These are phyloP conservation scores for Phytophthora nicotianae DNA, from an alignment of 352 stramenopile genomes.

Conservation along the genomic window DNA sequence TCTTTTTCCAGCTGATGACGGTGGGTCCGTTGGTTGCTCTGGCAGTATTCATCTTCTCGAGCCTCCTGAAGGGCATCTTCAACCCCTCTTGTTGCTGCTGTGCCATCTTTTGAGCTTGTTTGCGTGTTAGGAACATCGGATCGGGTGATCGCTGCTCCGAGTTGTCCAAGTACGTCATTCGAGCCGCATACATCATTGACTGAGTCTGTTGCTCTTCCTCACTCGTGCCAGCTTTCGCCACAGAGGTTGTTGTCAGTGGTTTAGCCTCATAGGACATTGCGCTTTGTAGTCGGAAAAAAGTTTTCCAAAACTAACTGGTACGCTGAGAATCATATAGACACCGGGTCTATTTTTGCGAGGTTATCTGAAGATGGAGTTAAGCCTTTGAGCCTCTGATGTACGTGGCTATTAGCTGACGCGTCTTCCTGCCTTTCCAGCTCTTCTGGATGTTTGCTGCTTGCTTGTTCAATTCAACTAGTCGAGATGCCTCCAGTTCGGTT, in stretches of 20 bases:
- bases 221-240: constrained; percentile 17
- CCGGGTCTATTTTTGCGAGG: constrained; percentile 16
- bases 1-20: constrained; percentile 47
- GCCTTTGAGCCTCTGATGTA: constrained; percentile 38
- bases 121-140: constrained; percentile 75
- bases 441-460: constrained; percentile 59
- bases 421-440: constrained; percentile 58
- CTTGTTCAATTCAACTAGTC: constrained; percentile 35
- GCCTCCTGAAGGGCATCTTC: constrained; percentile 47
- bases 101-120: constrained; percentile 73
- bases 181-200: constrained; percentile 80
- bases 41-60: constrained; percentile 43
- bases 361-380: neutral
- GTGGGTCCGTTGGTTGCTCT: constrained; percentile 23
- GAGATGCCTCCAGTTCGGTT: constrained; percentile 46
- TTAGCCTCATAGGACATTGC: constrained; percentile 20
- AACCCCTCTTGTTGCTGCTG: constrained; percentile 53
- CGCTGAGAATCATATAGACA: neutral
- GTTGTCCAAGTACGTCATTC: constrained; percentile 77
- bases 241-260: constrained; percentile 15
- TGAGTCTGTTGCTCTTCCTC: constrained; percentile 60
- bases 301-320: neutral
- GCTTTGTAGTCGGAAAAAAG: constrained; percentile 1
- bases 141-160: constrained; percentile 56
- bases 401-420: constrained; percentile 52